Evolutionary conservation across 2,329 filamentous ascomycete genomes (phyloP).

Genomic region (Colletotrichum sp.): DNA sequence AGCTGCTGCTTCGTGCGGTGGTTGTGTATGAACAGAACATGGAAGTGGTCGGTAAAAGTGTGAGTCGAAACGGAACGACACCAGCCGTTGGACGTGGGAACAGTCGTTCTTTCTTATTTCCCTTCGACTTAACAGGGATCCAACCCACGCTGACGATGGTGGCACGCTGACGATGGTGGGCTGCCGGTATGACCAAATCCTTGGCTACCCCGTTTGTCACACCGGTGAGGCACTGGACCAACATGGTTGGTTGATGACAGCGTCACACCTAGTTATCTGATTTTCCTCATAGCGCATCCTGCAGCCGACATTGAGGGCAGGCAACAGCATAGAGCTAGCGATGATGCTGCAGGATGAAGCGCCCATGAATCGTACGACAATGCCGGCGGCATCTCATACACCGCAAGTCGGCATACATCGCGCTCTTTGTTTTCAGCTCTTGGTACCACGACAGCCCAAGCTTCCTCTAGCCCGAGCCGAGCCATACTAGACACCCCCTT

Average conservation of each 20-base stretch:
- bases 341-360: background rate
- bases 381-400: background rate
- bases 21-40: slow-evolving; percentile 21
- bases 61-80: background rate
- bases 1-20: slow-evolving; percentile 25
- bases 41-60: slow-evolving; percentile 24
- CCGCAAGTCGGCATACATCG: background rate
- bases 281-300: background rate
- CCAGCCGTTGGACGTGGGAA: background rate
- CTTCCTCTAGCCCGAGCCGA: background rate
- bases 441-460: background rate
- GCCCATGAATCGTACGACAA: background rate
- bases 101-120: slow-evolving; percentile 6
- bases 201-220: background rate
- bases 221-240: background rate
- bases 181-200: background rate
- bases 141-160: background rate
- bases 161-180: background rate
- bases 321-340: background rate
- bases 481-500: background rate
- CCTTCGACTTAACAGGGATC: background rate
- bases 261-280: background rate
- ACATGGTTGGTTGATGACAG: slow-evolving; percentile 1
- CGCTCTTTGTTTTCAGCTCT: background rate
- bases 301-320: background rate